phyloP scores from a whole-genome alignment of 2,329 filamentous ascomycete genomes.

The Truncatella angustata region DNA sequence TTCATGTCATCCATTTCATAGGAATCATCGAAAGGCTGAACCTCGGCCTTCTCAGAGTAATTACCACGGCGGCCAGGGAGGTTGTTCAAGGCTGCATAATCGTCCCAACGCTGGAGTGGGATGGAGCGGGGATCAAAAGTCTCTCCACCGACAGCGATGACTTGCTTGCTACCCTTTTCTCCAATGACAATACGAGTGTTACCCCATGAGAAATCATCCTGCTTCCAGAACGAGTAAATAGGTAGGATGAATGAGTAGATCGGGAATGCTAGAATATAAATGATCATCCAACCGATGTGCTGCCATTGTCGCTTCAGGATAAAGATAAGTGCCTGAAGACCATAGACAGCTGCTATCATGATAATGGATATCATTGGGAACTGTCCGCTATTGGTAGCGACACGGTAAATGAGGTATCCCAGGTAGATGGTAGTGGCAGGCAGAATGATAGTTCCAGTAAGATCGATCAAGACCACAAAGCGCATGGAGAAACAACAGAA shows the following conservation, averaged over 20 bases:
- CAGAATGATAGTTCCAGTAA: slow-evolving; percentile 87
- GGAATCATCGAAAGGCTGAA: slow-evolving; percentile 63
- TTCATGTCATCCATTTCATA: slow-evolving; percentile 99
- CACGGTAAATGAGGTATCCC: slow-evolving; percentile 79
- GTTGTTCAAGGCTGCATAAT: slow-evolving; percentile 83
- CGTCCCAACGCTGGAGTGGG: slow-evolving; percentile 94
- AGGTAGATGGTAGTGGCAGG: slow-evolving; percentile 87
- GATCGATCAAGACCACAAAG: slow-evolving; percentile 92
- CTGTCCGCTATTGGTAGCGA: slow-evolving; percentile 66
- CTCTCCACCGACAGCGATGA: slow-evolving; percentile 84
- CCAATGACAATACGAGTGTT: slow-evolving; percentile 97
- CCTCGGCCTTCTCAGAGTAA: slow-evolving; percentile 61
- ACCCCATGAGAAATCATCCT: slow-evolving; percentile 98
- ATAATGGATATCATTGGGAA: slow-evolving; percentile 85
- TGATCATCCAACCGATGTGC: slow-evolving; percentile 98
- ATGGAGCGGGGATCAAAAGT: slow-evolving; percentile 89
- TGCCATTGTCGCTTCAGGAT: slow-evolving; percentile 98
- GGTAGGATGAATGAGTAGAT: slow-evolving; percentile 90
- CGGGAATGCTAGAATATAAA: slow-evolving; percentile 93
- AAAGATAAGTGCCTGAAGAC: slow-evolving; percentile 94
- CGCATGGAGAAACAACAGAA: slow-evolving; percentile 99
- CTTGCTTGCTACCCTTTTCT: slow-evolving; percentile 86
- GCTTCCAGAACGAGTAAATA: slow-evolving; percentile 99
- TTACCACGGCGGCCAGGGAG: slow-evolving; percentile 86
- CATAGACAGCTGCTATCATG: slow-evolving; percentile 89